These are phyloP conservation scores for Wakefieldia striispora DNA, from an alignment of 768 basidiomycete genomes.

Conservation along the genomic window DNA sequence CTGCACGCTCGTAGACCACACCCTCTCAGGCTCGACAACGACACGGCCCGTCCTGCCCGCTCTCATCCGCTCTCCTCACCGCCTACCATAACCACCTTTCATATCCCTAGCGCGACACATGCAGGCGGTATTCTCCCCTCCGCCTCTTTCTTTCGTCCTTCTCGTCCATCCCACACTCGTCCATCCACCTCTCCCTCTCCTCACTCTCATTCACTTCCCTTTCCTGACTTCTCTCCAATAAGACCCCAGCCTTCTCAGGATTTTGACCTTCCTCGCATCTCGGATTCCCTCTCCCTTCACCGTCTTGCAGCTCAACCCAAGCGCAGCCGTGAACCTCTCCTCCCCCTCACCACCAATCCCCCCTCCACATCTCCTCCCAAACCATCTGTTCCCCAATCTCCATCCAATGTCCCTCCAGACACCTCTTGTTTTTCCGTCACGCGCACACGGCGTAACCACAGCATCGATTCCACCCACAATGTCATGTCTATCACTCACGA, in stretches of 20 bases:
- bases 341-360: conserved; percentile 42
- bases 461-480: conserved; percentile 47
- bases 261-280: conserved; percentile 37
- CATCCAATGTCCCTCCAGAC: not conserved
- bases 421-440: conserved; percentile 47
- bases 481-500: conserved; percentile 16
- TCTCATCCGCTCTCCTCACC: conserved; percentile 27
- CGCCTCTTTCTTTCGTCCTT: conserved; percentile 74
- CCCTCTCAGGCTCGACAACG: conserved; percentile 16
- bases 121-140: conserved; percentile 76
- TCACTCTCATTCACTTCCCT: conserved; percentile 26
- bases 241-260: conserved; percentile 38
- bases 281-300: conserved; percentile 24
- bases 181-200: conserved; percentile 38
- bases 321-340: conserved; percentile 70
- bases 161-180: conserved; percentile 50
- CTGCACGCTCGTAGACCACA: not conserved
- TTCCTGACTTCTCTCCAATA: conserved; percentile 33
- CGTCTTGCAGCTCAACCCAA: conserved; percentile 45
- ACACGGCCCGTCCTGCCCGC: conserved; percentile 8
- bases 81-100: conserved; percentile 27
- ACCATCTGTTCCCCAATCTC: not conserved
- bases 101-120: conserved; percentile 48
- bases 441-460: conserved; percentile 51
- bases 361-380: not conserved